These are phyloP conservation scores for Leccinum proliferum DNA, from an alignment of 1,284 basidiomycete species.

Conservation along the genomic window DNA sequence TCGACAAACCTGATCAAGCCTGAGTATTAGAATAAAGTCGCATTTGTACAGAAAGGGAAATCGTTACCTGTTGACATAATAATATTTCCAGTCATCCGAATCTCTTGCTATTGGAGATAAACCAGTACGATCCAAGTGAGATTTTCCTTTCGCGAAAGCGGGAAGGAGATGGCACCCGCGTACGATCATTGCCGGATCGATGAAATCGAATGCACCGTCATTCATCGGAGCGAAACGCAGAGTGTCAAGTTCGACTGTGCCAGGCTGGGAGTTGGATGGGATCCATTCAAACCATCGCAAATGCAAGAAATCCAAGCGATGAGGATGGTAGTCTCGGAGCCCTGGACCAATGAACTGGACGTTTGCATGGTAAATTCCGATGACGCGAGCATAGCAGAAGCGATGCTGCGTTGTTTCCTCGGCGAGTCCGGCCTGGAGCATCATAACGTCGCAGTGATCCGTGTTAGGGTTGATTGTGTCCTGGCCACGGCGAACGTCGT, in stretches of 20 bases:
- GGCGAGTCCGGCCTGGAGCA: background rate
- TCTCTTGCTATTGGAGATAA: background rate
- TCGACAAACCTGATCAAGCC: conserved; percentile 7
- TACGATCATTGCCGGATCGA: too few relatives aligned
- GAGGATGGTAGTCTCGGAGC: background rate
- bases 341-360: background rate
- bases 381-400: background rate
- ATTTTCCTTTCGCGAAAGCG: too few relatives aligned
- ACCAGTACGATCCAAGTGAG: too few relatives aligned
- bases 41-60: background rate
- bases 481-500: background rate
- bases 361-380: background rate
- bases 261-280: background rate
- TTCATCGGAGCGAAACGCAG: too few relatives aligned
- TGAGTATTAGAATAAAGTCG: background rate
- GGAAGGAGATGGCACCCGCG: too few relatives aligned
- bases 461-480: background rate
- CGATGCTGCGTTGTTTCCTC: background rate
- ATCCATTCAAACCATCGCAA: background rate
- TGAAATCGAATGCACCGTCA: too few relatives aligned
- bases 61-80: background rate
- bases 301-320: background rate
- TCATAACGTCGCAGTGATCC: background rate
- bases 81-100: background rate
- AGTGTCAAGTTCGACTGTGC: too few relatives aligned